Percentiles rank a stretch among this genome's conserved stretches.
Conservation (phyloP, 78 protist species). For the Dictyostelium brefeldianum region DNA sequence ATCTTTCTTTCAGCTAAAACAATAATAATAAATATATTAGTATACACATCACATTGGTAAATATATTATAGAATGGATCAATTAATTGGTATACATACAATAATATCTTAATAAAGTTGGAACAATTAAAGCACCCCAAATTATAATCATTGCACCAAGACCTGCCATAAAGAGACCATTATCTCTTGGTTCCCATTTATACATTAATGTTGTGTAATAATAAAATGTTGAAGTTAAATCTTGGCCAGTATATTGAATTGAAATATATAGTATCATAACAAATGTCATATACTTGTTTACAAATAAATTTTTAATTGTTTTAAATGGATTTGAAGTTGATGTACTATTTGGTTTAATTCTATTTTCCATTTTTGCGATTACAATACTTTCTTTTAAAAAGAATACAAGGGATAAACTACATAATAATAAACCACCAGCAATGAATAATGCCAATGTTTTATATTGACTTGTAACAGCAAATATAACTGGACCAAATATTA, state of each 20-base stretch:
- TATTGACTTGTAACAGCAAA: not conserved
- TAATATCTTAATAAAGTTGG: constrained; percentile 5
- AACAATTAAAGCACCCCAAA: constrained; percentile 1
- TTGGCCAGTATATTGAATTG: not conserved
- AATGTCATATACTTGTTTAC: not conserved
- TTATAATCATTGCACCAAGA: not conserved
- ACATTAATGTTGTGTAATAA: not conserved
- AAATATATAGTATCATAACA: not conserved
- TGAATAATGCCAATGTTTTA: not conserved
- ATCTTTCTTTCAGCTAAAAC: constrained; percentile 43
- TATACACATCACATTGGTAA: too few species aligned
- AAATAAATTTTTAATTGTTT: constrained; percentile 6
- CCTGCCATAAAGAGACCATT: not conserved
- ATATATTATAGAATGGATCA: too few species aligned
- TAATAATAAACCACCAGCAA: not conserved
- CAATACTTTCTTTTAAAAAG: not conserved
- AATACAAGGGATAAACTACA: not conserved
- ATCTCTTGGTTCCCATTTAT: constrained; percentile 10
- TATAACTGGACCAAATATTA: constrained; percentile 14
- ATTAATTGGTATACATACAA: too few species aligned
- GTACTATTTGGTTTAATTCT: not conserved
- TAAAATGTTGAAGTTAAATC: constrained; percentile 3
- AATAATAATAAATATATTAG: not conserved
- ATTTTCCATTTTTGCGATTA: not conserved
- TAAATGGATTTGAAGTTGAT: constrained; percentile 29